Evolutionary conservation across 169 alveolate species (phyloP), one percentile per base, ranked within the genome.

Genomic region (Babesia sp.): DNA sequence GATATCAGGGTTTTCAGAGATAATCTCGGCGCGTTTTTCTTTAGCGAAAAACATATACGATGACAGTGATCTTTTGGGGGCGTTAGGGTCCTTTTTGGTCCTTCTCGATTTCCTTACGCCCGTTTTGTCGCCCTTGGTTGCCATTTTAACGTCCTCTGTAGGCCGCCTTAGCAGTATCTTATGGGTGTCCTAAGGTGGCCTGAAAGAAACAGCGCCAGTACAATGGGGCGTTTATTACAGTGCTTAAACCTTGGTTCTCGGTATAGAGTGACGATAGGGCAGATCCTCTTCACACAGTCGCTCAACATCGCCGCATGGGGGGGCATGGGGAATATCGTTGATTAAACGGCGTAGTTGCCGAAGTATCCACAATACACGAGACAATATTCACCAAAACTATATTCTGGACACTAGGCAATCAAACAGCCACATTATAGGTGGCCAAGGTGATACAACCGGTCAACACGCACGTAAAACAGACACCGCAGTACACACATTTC

Each of bases 11-110:
- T 93, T 86, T 58, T 80, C 81, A 41, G 86, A 75, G 20, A 92
- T 84, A 44, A 93, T 89, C 56, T 90, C 94, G 41, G 83, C 91
- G 41, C 97, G 86, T 64, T 93, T 92, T 53, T 92, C 95, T 51
- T 91, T 93, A 39, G 96, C 95, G 73, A 92, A 93, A 78, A 90
- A 93, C 94, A 93, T 93, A 82, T 90, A 93, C 0, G 97, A 94
- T 6, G 96, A 89, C 63, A 93, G 71, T 0, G 95, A 92, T 42
- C 97, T 83, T 81, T 93, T 93, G 29, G 97, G 97, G 48, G 95
- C 96, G 53, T 84, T 88, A 11, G 95, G 95, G 74, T 93, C 96
- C 83, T 92, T 93, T 85, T 93, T 74, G 58, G 87, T 45, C 48
- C 71, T 36, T 66, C 75, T 70, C 42, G 60, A 48, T 60, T 61